Evolutionary conservation across 2,329 filamentous ascomycete genomes (phyloP).

Genomic region (Diaporthe sp.): DNA sequence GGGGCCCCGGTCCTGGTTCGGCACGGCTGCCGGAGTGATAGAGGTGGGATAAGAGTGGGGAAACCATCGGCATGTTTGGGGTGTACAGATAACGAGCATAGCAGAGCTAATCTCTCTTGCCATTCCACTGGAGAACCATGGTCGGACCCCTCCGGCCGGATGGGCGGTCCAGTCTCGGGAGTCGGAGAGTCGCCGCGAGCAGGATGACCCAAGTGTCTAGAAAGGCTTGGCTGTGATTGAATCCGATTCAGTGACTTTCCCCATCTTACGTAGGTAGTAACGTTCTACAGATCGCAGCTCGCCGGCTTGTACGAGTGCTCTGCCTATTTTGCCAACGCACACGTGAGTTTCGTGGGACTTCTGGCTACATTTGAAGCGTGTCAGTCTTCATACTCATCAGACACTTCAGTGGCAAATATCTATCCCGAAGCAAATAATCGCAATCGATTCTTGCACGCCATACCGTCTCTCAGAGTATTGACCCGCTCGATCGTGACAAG

Average conservation of each 20-base stretch:
- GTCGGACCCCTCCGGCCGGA: slow-evolving; percentile 14
- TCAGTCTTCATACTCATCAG: background rate
- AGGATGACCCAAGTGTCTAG: background rate
- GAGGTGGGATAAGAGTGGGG: slow-evolving; percentile 36
- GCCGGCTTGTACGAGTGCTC: background rate
- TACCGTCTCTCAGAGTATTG: no score
- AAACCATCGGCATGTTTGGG: background rate
- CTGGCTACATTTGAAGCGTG: background rate
- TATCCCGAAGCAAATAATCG: background rate
- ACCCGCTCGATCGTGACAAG: background rate
- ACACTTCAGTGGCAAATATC: background rate
- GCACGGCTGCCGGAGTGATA: background rate
- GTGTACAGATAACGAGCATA: background rate
- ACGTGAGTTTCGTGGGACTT: background rate
- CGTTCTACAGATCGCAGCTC: background rate
- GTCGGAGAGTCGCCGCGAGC: background rate
- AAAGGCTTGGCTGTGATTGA: background rate
- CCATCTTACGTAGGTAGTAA: slow-evolving; percentile 9
- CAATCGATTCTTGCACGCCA: background rate
- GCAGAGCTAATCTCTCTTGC: background rate
- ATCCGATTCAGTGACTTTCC: slow-evolving; percentile 1
- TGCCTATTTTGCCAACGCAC: background rate
- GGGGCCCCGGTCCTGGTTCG: background rate
- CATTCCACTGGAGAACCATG: background rate
- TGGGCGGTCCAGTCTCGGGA: slow-evolving; percentile 3